Base-by-base conservation (phyloP, 1,139 yeast species). In the Candida buenavistaensis region DNA sequence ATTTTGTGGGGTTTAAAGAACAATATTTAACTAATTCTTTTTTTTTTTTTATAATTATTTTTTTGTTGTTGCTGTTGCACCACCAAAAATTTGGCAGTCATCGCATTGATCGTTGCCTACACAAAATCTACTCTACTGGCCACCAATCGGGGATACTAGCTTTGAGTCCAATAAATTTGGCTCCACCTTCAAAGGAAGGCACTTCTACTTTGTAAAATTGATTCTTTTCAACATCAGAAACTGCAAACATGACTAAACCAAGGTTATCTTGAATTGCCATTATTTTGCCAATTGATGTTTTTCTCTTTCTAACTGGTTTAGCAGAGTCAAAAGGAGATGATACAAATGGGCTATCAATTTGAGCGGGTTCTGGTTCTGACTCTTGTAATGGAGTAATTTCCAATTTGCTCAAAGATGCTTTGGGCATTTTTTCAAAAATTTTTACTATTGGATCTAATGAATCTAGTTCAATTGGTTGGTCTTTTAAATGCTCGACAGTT, bases 91-190 rank as follows among this genome's bases (percentile, higher is more conserved):
- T n/a, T n/a, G n/a, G n/a, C n/a, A n/a, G n/a, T n/a, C n/a, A n/a
- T n/a, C n/a, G n/a, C n/a, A n/a, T n/a, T n/a, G n/a, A n/a, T n/a
- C n/a, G n/a, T n/a, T n/a, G n/a, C n/a, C n/a, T n/a, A n/a, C n/a
- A n/a, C n/a, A n/a, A n/a, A n/a, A n/a, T n/a, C n/a, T n/a, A n/a
- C n/a, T n/a, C n/a, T 31, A 46, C 48, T 1, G 87, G 86, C 87
- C 87, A 82, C 86, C 86, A 80, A 32, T 70, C 77, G 1, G 89
- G 88, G 17, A 63, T 60, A 39, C 60, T 66, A 0, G 75, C 81
- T 44, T 69, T 72, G 11, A 79, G 55, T 0, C 74, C 75, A 4
- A 68, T 45, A 54, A 26, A 64, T 26, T 43, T 55, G 4, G 46
- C 37, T 2, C 47, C 52, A 5, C 45, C 44, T 6, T 51, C 50